Base-by-base conservation (phyloP, 768 basidiomycete genomes). In the Collybia sp. region DNA sequence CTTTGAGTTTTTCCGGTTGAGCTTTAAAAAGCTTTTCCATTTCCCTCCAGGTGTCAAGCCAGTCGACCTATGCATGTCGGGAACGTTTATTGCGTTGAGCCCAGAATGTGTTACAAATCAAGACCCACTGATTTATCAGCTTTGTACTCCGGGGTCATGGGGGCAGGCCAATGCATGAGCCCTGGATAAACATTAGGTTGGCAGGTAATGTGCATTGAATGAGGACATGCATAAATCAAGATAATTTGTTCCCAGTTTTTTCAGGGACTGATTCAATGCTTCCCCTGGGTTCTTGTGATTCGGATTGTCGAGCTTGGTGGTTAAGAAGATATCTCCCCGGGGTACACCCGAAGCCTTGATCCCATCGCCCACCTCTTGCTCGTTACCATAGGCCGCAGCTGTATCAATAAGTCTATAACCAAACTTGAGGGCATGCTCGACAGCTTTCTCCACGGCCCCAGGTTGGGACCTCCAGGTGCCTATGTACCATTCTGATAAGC, bases 81-180 rank as follows among this genome's bases (percentile, higher is more conserved):
- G 6, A 32, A 43, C 17, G 40, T 20, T 18, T 20, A 42, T n/a
- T 12, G n/a, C 16, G 36, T 15, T 15, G 6, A 17, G 20, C 40
- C 19, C 19, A 18, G 20, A n/a, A 6, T 6, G 35, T 10, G 11
- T n/a, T 19, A 30, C 11, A 30, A 30, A 12, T 34, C 34, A 15
- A 10, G 9, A 48, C 66, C 2, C 47, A 68, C 67, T 3, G 62
- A 68, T 56, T 70, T 76, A 55, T 85, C 79, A 6, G 81, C 69
- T 15, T 74, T 67, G 42, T 70, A 70, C 48, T 78, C 79, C 36
- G 55, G 53, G 10, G 75, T 78, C 79, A 88, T 79, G 30, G 88
- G 83, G 15, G 84, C 79, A 12, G 89, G 90, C 88, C 87, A 89
- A 65, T 89, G 87, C 76, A 89, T 80, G 47, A 88, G 69, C 78